These are phyloP conservation scores for Ajuga chamaepitys DNA, from an alignment of 257 asterid genomes.

Conservation along the genomic window DNA sequence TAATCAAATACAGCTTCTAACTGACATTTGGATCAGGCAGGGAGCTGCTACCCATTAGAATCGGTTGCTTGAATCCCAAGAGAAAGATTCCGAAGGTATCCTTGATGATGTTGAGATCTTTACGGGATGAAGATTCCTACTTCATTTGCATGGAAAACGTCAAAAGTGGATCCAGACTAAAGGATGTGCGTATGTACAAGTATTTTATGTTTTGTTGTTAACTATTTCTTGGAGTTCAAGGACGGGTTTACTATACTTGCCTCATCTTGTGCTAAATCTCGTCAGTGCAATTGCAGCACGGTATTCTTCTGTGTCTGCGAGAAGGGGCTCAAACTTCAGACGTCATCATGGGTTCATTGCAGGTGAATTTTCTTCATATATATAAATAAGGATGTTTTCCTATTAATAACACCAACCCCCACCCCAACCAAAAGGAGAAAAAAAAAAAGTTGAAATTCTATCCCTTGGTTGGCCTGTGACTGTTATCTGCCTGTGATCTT, in stretches of 20 bases:
- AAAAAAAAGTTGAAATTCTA: not conserved
- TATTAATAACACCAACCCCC: too few relatives aligned
- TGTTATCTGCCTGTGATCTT: not conserved
- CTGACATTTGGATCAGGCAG: constrained; percentile 43
- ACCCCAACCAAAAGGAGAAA: too few relatives aligned
- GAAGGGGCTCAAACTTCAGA: constrained; percentile 73
- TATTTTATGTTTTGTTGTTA: not conserved
- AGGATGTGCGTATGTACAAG: constrained; percentile 32
- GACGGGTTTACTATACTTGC: not conserved
- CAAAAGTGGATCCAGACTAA: constrained; percentile 23
- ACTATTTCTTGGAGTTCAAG: not conserved
- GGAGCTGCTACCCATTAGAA: constrained; percentile 60
- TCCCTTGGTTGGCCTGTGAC: not conserved
- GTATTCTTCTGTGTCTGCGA: constrained; percentile 57
- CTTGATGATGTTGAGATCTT: constrained; percentile 41
- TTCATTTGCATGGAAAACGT: constrained; percentile 68
- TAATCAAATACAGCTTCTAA: constrained; percentile 13
- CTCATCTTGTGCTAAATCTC: constrained; percentile 5
- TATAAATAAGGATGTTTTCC: not conserved
- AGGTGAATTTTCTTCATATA: constrained; percentile 30
- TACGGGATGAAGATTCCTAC: constrained; percentile 45
- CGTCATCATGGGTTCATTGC: constrained; percentile 56
- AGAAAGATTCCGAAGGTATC: constrained; percentile 50
- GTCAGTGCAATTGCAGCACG: constrained; percentile 32
- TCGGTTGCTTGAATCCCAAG: constrained; percentile 63